Percentiles rank a stretch among this genome's conserved stretches.
Conservation (phyloP, 768 basidiomycete species). For the Russula earlei region DNA sequence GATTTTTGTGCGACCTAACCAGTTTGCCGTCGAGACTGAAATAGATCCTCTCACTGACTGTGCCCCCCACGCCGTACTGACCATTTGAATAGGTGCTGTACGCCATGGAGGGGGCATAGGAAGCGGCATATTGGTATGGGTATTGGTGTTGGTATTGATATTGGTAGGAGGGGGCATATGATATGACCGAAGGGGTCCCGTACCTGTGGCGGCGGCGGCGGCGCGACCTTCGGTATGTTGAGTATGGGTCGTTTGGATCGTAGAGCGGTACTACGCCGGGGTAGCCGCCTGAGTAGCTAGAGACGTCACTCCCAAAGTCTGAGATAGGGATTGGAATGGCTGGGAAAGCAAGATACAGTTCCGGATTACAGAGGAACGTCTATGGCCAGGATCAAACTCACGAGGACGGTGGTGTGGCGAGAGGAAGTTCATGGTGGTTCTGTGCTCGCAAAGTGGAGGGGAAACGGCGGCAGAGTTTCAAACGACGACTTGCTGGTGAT, state of each 20-base stretch:
- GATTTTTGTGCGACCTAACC: conserved; percentile 3
- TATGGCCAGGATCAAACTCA: too few species aligned
- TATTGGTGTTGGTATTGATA: too few species aligned
- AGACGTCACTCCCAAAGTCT: background rate
- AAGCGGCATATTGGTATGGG: too few species aligned
- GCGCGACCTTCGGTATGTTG: background rate
- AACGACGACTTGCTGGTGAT: background rate
- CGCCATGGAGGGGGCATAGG: background rate
- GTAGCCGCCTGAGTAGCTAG: background rate
- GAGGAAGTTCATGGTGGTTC: background rate
- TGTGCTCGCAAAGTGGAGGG: background rate
- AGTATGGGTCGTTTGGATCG: background rate
- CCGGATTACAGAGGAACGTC: too few species aligned
- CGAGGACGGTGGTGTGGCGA: too few species aligned
- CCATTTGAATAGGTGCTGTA: background rate
- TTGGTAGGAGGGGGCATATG: too few species aligned
- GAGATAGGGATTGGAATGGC: background rate
- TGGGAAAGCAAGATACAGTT: too few species aligned
- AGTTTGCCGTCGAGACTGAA: conserved; percentile 9
- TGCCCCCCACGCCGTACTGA: background rate
- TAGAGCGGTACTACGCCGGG: conserved; percentile 2
- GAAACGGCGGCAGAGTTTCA: background rate
- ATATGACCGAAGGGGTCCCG: background rate
- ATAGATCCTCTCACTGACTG: background rate
- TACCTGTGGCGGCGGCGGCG: background rate